Evolutionary conservation across 2,329 filamentous ascomycete genomes (phyloP), one percentile per base, ranked within the genome.

Genomic region (Fusarium sp.): DNA sequence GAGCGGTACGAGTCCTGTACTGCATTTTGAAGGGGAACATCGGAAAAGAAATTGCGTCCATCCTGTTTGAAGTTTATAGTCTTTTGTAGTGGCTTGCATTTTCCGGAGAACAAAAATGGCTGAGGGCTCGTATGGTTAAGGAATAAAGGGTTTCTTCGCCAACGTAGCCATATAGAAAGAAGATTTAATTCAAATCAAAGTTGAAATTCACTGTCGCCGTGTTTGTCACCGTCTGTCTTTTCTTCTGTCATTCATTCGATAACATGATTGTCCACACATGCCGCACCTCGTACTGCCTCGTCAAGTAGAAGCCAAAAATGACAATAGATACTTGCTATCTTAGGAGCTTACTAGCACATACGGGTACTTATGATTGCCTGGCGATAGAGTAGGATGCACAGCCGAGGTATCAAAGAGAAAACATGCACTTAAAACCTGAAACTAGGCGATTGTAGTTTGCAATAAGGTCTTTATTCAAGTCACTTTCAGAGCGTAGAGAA

Each of bases 41-140:
- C 53, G 53, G 48, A 54, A 60, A 57, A 63, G 28, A 67, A 41
- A 59, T 59, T 71, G 67, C 49, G 50, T 68, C 50, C 42, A 68
- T 40, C 48, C 53, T 43, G 34, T 53, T 59, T 50, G 32, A 43
- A 63, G 20, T 28, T 28, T 59, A 63, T 45, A 53, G 48, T 61
- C 28, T 30, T 30, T 58, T 60, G 48, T 21, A 61, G 45, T 65
- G 61, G 25, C 47, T 55, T 58, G 46, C 54, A 69, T 69, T 72
- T 50, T 56, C 43, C 27, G 55, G 60, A 58, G 21, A 43, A 23
- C 28, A 46, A 59, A 69, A 53, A 46, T 7, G 56, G 55, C 34
- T 45, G 50, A 55, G 66, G 46, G 51, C 50, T 43, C 55, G 42
- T 53, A 47, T 55, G 46, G 43, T 48, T 40, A 51, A 37, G 42